Percentiles rank a stretch among this genome's conserved stretches.
These are phyloP conservation scores for Gaeumannomyces tritici DNA, from an alignment of 2,329 filamentous ascomycete genomes.

Conservation along the genomic window DNA sequence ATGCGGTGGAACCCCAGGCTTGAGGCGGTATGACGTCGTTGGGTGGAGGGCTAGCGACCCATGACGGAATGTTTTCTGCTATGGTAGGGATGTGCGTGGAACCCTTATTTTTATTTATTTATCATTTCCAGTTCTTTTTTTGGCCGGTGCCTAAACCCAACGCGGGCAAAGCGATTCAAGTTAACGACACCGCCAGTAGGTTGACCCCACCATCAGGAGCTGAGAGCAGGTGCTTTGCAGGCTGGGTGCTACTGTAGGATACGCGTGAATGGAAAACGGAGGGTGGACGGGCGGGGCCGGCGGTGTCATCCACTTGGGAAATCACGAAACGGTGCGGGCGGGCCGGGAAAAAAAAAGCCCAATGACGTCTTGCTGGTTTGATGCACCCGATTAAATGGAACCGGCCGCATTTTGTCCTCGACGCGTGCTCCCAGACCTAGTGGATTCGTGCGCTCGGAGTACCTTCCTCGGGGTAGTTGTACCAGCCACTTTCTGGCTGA, in stretches of 20 bases:
- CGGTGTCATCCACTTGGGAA: not conserved
- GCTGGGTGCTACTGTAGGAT: too few species aligned
- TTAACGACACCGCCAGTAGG: not conserved
- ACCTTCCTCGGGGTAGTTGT: too few species aligned
- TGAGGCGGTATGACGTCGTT: not conserved
- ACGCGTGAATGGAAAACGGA: not conserved
- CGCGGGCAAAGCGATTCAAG: not conserved
- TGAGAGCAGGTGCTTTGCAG: not conserved
- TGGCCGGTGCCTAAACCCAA: not conserved
- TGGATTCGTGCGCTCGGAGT: too few species aligned
- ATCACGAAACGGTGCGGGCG: not conserved
- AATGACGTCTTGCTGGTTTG: not conserved
- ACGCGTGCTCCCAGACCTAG: not conserved
- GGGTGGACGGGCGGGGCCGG: too few species aligned
- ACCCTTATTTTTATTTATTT: not conserved
- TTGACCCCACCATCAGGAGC: not conserved
- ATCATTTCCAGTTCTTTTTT: not conserved
- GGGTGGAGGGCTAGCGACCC: not conserved
- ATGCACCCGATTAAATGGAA: not conserved
- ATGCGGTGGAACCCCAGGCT: not conserved
- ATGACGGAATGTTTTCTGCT: not conserved
- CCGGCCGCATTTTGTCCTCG: not conserved
- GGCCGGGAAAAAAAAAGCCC: not conserved
- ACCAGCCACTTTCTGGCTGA: not conserved
- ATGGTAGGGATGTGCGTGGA: not conserved